phyloP scores from a whole-genome alignment of 2,329 filamentous ascomycete species.

The Claviceps purpurea region DNA sequence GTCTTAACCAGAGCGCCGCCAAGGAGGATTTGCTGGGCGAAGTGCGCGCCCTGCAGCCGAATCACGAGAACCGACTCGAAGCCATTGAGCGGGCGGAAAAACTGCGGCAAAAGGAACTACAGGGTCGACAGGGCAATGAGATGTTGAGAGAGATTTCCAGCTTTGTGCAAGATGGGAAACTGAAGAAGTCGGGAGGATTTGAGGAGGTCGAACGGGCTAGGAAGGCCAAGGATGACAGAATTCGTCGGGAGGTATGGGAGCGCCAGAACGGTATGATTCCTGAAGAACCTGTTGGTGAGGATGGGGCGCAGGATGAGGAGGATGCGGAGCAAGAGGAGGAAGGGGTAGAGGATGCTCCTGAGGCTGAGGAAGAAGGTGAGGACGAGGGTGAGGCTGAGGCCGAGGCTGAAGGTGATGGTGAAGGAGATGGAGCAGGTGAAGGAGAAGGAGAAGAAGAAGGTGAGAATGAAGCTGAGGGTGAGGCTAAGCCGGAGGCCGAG shows the following conservation, averaged over 20 bases:
- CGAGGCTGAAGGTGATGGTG: constrained; percentile 2
- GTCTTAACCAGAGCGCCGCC: constrained; percentile 59
- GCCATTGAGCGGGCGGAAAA: constrained; percentile 97
- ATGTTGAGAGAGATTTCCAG: constrained; percentile 73
- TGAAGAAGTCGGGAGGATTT: constrained; percentile 92
- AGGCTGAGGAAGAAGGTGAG: background rate
- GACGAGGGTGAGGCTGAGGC: background rate
- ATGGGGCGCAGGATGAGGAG: constrained; percentile 12
- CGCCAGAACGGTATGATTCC: constrained; percentile 44
- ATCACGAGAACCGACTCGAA: constrained; percentile 84
- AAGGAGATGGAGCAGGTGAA: constrained; percentile 16
- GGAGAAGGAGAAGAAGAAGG: constrained; percentile 8
- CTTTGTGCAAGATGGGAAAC: constrained; percentile 79
- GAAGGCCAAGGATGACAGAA: constrained; percentile 74
- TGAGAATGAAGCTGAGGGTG: constrained; percentile 19
- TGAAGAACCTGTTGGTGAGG: constrained; percentile 28
- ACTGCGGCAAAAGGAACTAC: constrained; percentile 75
- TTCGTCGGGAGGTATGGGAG: constrained; percentile 67
- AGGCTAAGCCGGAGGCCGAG: background rate
- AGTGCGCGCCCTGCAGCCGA: constrained; percentile 83
- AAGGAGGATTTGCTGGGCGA: constrained; percentile 89
- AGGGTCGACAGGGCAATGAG: constrained; percentile 56
- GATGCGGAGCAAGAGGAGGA: constrained; percentile 8
- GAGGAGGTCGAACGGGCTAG: constrained; percentile 84
- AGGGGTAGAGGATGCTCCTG: constrained; percentile 18